Base-by-base conservation (phyloP, 1,284 basidiomycete species). In the Apiotrichum mycotoxinovorans region DNA sequence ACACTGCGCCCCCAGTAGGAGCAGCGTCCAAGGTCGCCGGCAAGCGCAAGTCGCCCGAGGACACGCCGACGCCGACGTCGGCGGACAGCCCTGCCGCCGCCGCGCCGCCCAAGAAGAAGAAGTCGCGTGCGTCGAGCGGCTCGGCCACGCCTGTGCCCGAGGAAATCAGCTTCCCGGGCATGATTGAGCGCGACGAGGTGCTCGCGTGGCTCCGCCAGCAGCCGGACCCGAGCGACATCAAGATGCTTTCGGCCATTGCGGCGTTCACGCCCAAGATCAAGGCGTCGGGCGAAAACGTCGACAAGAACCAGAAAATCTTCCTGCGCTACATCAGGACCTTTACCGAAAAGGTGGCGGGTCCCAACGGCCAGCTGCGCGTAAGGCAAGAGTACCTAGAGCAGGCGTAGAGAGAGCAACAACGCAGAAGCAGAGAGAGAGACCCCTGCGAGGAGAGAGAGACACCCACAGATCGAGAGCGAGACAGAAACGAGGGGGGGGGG, bases 91-190 rank as follows among this genome's bases (percentile, higher is more conserved):
- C 47, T 2, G 27, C 40, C 3, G 37, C 35, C 37, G 35, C 42
- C 41, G 62, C 48, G 47, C 62, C 34, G n/a, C 54, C 60, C 25
- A 72, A 81, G 69, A 79, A 79, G 66, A 78, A 79, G 67, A 79
- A 79, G 46, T 50, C 45, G 34, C 37, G 42, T 33, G 48, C 34
- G 47, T 41, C 22, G 25, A 20, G 33, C 10, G 52, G 52, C 22
- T 55, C 56, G 15, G 53, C 51, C n/a, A 56, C 56, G 23, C 53
- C 54, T 1, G 37, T 42, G 11, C 58, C 52, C 58, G 62, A 22
- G 20, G 68, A 67, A 7, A 51, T 58, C 25, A 49, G 61, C 17
- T 75, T 73, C 65, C 57, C 58, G 2, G 65, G 64, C 33, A 70
- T 70, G 68, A 68, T 75, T 52, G 65, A 66, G 11, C 56, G 65